Conservation (phyloP, 108 stramenopile genomes). For the Aurantiochytrium sp. region DNA sequence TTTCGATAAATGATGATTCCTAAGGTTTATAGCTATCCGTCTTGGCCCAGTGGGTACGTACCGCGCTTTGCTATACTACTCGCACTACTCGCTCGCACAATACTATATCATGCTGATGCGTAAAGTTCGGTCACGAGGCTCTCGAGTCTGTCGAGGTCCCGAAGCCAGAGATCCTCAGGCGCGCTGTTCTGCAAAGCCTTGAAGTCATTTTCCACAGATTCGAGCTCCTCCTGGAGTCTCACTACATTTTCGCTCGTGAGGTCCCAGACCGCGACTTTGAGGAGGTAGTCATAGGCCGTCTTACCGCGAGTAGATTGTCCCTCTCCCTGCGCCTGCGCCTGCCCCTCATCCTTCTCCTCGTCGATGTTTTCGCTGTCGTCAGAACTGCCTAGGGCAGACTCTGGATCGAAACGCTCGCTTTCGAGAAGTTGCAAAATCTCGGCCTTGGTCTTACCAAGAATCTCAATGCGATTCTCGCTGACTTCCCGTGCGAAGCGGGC, state of each 20-base stretch:
- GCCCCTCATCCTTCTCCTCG: slow-evolving; percentile 13
- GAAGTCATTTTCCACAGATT: slow-evolving; percentile 58
- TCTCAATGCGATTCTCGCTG: slow-evolving; percentile 40
- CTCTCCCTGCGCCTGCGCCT: neutral
- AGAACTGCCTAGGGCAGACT: neutral
- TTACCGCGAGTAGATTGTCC: too few species aligned
- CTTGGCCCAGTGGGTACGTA: too few species aligned
- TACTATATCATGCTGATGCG: too few species aligned
- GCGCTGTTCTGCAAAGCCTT: slow-evolving; percentile 47
- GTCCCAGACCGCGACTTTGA: slow-evolving; percentile 73
- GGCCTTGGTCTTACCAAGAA: neutral
- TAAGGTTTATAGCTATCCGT: too few species aligned
- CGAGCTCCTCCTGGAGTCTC: slow-evolving; percentile 61
- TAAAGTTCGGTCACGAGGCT: too few species aligned
- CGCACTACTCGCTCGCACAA: too few species aligned
- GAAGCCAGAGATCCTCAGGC: slow-evolving; percentile 72
- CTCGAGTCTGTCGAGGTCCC: slow-evolving; percentile 73
- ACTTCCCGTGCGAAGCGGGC: slow-evolving; percentile 74
- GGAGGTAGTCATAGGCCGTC: slow-evolving; percentile 80
- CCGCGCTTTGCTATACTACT: too few species aligned
- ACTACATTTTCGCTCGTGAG: slow-evolving; percentile 70
- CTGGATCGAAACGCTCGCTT: neutral
- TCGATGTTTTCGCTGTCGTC: neutral
- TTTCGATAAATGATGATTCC: too few species aligned
- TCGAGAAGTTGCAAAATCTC: neutral